A percentile compares a stretch with the other conserved stretches of the same genome.
Conservation (phyloP, 441 rosid species). For the Hypseocharis bilobata region DNA sequence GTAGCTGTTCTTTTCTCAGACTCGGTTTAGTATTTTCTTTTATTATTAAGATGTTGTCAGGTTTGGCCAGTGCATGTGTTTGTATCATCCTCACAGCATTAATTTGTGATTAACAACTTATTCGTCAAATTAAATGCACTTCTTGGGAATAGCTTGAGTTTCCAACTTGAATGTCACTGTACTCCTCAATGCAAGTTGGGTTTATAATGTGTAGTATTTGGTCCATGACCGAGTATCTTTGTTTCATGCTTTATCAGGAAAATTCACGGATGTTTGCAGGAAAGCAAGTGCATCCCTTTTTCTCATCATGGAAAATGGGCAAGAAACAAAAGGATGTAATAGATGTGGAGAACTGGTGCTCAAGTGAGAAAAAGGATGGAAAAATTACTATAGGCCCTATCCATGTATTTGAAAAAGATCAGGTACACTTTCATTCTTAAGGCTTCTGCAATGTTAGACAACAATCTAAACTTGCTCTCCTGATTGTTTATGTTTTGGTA, state of each 20-base stretch:
- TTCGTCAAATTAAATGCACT: background rate
- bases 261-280: slow-evolving; percentile 56
- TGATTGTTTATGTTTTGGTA: background rate
- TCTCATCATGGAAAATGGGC: slow-evolving; percentile 43
- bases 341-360: slow-evolving; percentile 25
- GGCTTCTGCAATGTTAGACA: background rate
- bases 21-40: background rate
- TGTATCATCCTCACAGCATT: background rate
- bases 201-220: background rate
- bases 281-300: slow-evolving; percentile 77
- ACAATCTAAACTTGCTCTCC: background rate
- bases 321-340: slow-evolving; percentile 39
- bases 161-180: too few relatives aligned
- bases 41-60: background rate
- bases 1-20: slow-evolving; percentile 8
- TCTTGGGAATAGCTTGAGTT: background rate
- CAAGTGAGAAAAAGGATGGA: slow-evolving; percentile 28
- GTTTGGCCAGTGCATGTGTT: background rate
- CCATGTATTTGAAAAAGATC: slow-evolving; percentile 66
- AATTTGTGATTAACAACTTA: background rate
- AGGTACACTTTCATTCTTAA: slow-evolving; percentile 31
- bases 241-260: slow-evolving; percentile 48
- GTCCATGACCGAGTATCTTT: slow-evolving; percentile 8
- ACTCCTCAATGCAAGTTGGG: background rate
- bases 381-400: slow-evolving; percentile 52